Base-by-base conservation (phyloP, 2,329 filamentous ascomycete species). In the Cytospora leucostoma region DNA sequence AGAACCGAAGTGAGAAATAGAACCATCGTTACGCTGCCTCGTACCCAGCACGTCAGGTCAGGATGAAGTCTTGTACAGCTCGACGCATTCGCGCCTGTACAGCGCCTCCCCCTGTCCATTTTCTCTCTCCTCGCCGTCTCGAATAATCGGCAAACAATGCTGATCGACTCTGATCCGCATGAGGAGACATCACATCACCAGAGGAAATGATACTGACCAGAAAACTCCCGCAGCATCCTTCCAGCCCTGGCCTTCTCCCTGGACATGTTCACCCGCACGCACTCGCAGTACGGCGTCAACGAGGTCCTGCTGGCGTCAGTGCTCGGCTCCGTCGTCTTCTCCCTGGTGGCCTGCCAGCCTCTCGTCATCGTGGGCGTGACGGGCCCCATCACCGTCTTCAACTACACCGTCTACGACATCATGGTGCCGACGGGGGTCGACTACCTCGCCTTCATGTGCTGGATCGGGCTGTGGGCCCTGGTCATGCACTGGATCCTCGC, bases 401-500 rank as follows among this genome's bases (percentile, higher is more conserved):
- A 96, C 74, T 96, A 96, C 72, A 97, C 93, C 4, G 91, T 96
- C 3, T 96, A 93, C 78, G 89, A 95, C 74, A 96, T 97, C 67
- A 91, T 97, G 73, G 79, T 82, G 1, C 88, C 90, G 1, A 87
- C 87, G 0, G 91, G 90, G 1, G 90, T 89, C 6, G 88, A 93
- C 71, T 96, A 94, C 72, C 86, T 96, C 61, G 86, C 88, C 7
- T 97, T 97, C 74, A 96, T 96, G 93, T 89, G 88, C 71, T 94
- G 93, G 89, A 91, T 96, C 71, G 92, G 91, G 66, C 83, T 96
- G 80, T 97, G 92, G 92, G 89, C 92, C 1, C 78, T 96, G 21
- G 80, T 93, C 32, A 88, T 96, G 77, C 92, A 96, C 76, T 93
- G 90, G 89, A 79, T 92, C 50, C 83, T 96, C 21, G 92, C 92